These are phyloP conservation scores for Thalia dealbata DNA, from an alignment of 176 grass and related monocot species.

Conservation along the genomic window DNA sequence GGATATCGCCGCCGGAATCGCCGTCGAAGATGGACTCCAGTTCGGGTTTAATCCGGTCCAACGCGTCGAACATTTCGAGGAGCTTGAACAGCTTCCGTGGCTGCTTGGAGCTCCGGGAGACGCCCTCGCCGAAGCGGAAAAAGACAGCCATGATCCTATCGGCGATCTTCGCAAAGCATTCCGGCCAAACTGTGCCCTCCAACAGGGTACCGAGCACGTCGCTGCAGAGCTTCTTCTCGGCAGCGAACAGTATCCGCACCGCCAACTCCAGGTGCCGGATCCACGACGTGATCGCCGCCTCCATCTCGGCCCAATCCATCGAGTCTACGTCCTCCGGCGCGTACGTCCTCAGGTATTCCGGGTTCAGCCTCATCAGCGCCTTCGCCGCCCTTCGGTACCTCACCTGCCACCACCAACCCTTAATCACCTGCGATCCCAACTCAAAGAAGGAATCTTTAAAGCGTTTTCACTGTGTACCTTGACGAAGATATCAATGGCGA, in stretches of 20 bases:
- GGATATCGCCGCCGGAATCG: slow-evolving; percentile 23
- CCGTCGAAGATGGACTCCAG: slow-evolving; percentile 40
- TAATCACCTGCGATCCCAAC: not conserved
- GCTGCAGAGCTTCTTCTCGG: slow-evolving; percentile 44
- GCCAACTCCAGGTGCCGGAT: slow-evolving; percentile 45
- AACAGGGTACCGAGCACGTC: slow-evolving; percentile 32
- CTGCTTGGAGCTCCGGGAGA: slow-evolving; percentile 25
- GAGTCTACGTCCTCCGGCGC: slow-evolving; percentile 42
- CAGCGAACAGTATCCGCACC: slow-evolving; percentile 30
- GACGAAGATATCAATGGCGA: slow-evolving; percentile 62
- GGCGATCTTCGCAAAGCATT: slow-evolving; percentile 59
- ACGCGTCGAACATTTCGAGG: slow-evolving; percentile 50
- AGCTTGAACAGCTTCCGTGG: slow-evolving; percentile 70
- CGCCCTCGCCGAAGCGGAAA: slow-evolving; percentile 47
- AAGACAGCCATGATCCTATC: slow-evolving; percentile 45
- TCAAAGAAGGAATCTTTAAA: not conserved
- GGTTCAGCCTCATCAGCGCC: slow-evolving; percentile 59
- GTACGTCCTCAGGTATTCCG: slow-evolving; percentile 51
- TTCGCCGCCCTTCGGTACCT: slow-evolving; percentile 59
- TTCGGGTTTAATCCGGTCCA: slow-evolving; percentile 17
- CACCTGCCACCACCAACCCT: slow-evolving; percentile 5
- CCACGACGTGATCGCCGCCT: slow-evolving; percentile 49
- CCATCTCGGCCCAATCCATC: slow-evolving; percentile 55
- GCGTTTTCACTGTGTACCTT: slow-evolving; percentile 12
- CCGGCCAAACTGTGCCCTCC: slow-evolving; percentile 38